Base-by-base conservation (phyloP, 257 asterid genomes). In the Petunia axillaris region DNA sequence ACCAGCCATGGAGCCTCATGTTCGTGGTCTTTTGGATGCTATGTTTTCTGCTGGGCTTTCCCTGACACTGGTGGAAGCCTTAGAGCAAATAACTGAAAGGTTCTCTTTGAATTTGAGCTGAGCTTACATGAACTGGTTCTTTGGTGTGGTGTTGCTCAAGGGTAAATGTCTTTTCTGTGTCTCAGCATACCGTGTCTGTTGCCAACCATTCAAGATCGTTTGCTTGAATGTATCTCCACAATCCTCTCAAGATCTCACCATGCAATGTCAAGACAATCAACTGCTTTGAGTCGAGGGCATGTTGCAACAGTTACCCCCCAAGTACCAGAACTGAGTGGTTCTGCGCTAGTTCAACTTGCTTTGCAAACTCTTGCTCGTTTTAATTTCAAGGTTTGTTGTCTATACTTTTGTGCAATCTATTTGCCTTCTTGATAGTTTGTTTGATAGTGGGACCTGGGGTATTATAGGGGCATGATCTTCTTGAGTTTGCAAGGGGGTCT, bases 31-130 rank as follows among this genome's bases (percentile, higher is more conserved):
- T 82, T 88, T 96, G 90, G 98, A 96, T 86, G 91, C 92, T n/a
- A 92, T 96, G 98, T 96, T 96, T 86, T 91, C 98, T 66, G 89
- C 89, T 86, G 98, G 98, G 77, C 91, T 94, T 77, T 92, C 97
- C 84, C 77, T 90, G 82, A 89, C 93, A 80, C 86, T 96, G 50
- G 97, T 94, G 84, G 98, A 92, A 82, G 90, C 98, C 74, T 97
- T 96, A 78, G 97, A 91, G 88, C 88, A 89, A 86, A 88, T 96
- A 86, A 89, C 95, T 43, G 71, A 88, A 89, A 94, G 98, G 99
- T 95, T 46, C 41, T 71, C 41, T 52, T 11, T 46, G 59, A 70
- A 71, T 80, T 64, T 62, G 36, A 75, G 64, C 81, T 79, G 77
- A 66, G 50, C 48, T 80, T 43, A 35, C 67, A 66, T 53, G 77